A percentile compares a stretch with the other conserved stretches of the same genome.
These are phyloP conservation scores for Samsoniella hepiali DNA, from an alignment of 2,329 filamentous ascomycete species.

Conservation along the genomic window DNA sequence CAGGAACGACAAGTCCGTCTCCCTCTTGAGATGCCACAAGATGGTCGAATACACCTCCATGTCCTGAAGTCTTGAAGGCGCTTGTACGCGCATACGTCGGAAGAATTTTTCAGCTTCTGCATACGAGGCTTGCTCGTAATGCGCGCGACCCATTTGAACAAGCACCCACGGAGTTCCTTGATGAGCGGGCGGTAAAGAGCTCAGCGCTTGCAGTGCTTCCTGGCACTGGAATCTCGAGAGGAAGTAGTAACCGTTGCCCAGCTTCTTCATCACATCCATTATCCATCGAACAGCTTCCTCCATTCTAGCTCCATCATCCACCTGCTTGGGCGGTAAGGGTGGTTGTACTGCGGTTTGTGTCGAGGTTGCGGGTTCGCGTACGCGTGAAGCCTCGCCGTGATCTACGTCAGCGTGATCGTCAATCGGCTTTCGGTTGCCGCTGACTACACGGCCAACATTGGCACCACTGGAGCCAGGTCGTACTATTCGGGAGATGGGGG, in stretches of 20 bases:
- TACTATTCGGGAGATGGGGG: constrained; percentile 64
- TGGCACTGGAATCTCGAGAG: constrained; percentile 75
- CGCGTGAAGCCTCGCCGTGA: constrained; percentile 54
- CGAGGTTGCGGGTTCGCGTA: constrained; percentile 43
- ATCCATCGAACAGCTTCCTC: constrained; percentile 75
- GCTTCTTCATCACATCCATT: constrained; percentile 75
- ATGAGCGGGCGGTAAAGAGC: constrained; percentile 67
- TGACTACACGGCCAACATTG: constrained; percentile 81
- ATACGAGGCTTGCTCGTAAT: constrained; percentile 89
- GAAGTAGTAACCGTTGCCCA: constrained; percentile 76
- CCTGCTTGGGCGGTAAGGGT: background rate
- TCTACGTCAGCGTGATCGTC: constrained; percentile 69
- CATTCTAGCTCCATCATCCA: constrained; percentile 57
- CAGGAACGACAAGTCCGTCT: constrained; percentile 86
- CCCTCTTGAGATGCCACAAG: constrained; percentile 96
- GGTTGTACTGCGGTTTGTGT: constrained; percentile 40
- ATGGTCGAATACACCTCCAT: constrained; percentile 99
- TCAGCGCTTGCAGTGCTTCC: constrained; percentile 72
- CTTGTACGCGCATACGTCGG: constrained; percentile 70
- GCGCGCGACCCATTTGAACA: constrained; percentile 82
- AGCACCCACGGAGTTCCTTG: constrained; percentile 92
- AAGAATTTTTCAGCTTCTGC: constrained; percentile 85
- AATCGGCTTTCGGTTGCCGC: constrained; percentile 77
- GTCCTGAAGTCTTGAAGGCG: constrained; percentile 80
- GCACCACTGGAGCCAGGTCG: constrained; percentile 63